Evolutionary conservation across 495 filamentous ascomycete genomes (phyloP), one percentile per base, ranked within the genome.

Genomic region (Amorphotheca resinae): DNA sequence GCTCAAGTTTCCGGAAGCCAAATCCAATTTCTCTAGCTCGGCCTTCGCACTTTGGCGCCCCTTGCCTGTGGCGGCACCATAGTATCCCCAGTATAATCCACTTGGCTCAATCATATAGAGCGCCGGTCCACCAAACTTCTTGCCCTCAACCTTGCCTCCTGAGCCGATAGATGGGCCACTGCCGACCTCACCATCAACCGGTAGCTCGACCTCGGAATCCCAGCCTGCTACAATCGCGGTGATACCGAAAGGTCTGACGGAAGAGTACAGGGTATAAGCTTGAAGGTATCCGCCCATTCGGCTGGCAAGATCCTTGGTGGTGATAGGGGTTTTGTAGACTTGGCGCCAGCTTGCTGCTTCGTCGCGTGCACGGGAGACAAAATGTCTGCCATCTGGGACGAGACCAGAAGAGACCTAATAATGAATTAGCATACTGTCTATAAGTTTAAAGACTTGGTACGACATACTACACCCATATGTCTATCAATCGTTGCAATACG

Each of bases 71-170:
- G 91, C 91, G 36, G 91, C 91, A 52, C 91, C 91, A 61, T 95
- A 95, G 66, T 98, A 98, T 9, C 91, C 91, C 91, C 91, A 98
- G 66, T 93, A 95, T 42, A 88, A 63, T 41, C 91, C 91, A 58
- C 86, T 94, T 36, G 91, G 91, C 67, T 98, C 91, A 56, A 96
- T 85, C 91, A 98, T 98, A 72, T 94, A 96, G 41, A 98, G 72
- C 33, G 74, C 85, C 23, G 91, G 91, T 1, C 88, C 91, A 55
- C 89, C 91, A 54, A 82, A 74, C 59, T 80, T 82, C 48, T 74
- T 73, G 46, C 74, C 81, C 37, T 76, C 62, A 16, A 75, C 70
- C 66, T 86, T 89, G 45, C 87, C 87, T 44, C 87, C 87, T 17
- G 82, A 71, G 49, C 87, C 87, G 28, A 73, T 70, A 23, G 69